Base-by-base conservation (phyloP, 2,329 filamentous ascomycete genomes). In the Cercospora citrullina region DNA sequence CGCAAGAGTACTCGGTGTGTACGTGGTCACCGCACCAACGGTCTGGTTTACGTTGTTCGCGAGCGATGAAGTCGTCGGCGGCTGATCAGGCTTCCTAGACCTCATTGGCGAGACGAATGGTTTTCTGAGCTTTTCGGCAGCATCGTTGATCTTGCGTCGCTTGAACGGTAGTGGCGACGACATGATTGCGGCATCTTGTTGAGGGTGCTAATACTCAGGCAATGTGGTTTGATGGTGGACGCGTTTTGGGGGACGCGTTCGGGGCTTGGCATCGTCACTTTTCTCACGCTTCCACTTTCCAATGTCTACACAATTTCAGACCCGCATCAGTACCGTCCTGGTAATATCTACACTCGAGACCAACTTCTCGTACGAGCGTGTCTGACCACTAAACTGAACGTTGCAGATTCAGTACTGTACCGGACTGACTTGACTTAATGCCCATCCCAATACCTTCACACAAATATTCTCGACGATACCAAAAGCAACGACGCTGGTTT, bases 101-200 rank as follows among this genome's bases (percentile, higher is more conserved):
- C 85, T 86, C 69, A 90, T 84, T 14, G 90, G 90, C 57, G 90
- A 92, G 72, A 89, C 89, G 81, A 93, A 93, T 0, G 90, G 90
- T 75, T 89, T 90, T 69, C 85, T 85, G 59, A 92, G 84, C 6
- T 85, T 85, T n/a, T 82, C 83, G 23, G 84, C 80, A 45, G 86
- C 84, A 55, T 84, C 81, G 67, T 89, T 84, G 70, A 90, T 80
- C 71, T 88, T 87, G 68, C 89, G 88, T 60, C 88, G 86, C 81
- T 91, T 91, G 14, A 72, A 26, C 5, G 70, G 66, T n/a, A 69
- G 42, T 60, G 70, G 70, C 65, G 68, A 70, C 55, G 70, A 70
- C 70, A 72, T 72, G 8, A 36, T 63, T 45, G 36, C 7, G 51
- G 36, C 57, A 64, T 64, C 4, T 30, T 21, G 45, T 4, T 62